Evolutionary conservation across 805 yeast genomes (phyloP), one percentile per base, ranked within the genome.

Genomic region (Candida vaughaniae): DNA sequence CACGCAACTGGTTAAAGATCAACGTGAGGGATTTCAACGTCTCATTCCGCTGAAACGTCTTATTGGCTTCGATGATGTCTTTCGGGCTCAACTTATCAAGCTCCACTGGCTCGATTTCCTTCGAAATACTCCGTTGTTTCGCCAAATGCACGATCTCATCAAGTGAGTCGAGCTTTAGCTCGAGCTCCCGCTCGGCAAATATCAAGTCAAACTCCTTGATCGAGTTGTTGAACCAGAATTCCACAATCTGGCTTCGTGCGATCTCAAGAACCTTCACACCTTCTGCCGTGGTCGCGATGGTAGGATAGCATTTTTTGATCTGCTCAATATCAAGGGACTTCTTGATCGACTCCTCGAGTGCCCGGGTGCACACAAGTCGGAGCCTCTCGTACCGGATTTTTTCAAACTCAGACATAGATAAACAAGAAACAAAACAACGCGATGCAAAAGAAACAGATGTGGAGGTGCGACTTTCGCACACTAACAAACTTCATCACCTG

Each of bases 161-260:
- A 31, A 77, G 54, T 35, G 66, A 68, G 43, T 75, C 56, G 33
- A 77, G 55, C 38, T 69, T 74, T 14, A 25, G 33, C 43, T 71
- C 63, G 16, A 77, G 50, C 23, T 67, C 62, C 11, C 75, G 51
- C 38, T 80, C 85, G 8, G 56, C 55, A 49, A 75, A 69, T 6
- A 80, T 75, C 33, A 71, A 69, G 9, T 73, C 71, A 45, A 80
- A 78, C 47, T 80, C 85, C 33, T 70, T 62, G 30, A 66, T 49
- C 18, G 73, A 64, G n/a, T 72, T 64, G 19, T 62, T 58, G 27
- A 63, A 64, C 78, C 82, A 78, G 44, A 72, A 77, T 27, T 66
- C 62, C 12, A 68, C 60, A 9, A 80, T 72, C 46, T 78, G 85
- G 15, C 62, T 58, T 32, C 77, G 62, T 6, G 81, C 80, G 17